These are phyloP conservation scores for Ogataea haglerorum DNA, from an alignment of 805 yeast species.

Conservation along the genomic window DNA sequence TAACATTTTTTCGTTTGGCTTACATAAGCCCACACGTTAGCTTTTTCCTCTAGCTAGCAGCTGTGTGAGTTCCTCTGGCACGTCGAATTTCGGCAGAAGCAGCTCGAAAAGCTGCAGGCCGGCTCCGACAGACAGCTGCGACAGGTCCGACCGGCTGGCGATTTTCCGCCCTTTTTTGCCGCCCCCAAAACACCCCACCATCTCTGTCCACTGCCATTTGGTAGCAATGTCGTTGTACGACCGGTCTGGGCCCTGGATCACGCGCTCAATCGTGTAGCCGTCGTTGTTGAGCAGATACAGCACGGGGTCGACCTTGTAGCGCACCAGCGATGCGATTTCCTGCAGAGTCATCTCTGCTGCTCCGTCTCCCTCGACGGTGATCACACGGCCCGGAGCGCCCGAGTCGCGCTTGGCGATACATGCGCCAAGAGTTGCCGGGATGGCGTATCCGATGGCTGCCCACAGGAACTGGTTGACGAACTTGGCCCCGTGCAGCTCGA, in stretches of 20 bases:
- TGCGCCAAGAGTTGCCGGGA: constrained; percentile 50
- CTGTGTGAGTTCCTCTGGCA: constrained; percentile 49
- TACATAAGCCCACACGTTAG: not conserved
- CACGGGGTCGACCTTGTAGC: constrained; percentile 40
- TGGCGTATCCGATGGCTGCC: constrained; percentile 51
- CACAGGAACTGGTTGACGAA: constrained; percentile 40
- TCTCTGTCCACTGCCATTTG: constrained; percentile 63
- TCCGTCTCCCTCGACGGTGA: constrained; percentile 52
- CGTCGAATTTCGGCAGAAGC: constrained; percentile 54
- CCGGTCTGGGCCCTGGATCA: constrained; percentile 46
- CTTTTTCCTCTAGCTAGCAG: constrained; percentile 5
- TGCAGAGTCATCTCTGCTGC: constrained; percentile 55
- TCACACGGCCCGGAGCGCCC: constrained; percentile 36
- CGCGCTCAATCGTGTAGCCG: constrained; percentile 52
- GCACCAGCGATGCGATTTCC: constrained; percentile 42
- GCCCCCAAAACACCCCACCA: constrained; percentile 69
- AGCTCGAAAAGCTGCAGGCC: constrained; percentile 50
- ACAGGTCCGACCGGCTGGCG: constrained; percentile 32
- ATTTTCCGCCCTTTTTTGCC: constrained; percentile 33
- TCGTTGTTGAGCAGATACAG: constrained; percentile 46
- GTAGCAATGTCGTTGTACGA: constrained; percentile 48
- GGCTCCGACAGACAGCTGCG: constrained; percentile 11
- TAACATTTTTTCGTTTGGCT: too few relatives aligned
- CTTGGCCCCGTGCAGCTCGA: constrained; percentile 35
- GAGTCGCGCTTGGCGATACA: constrained; percentile 42